Evolutionary conservation across 352 stramenopile genomes (phyloP).

Genomic region (Phytophthora pseudosyringae): DNA sequence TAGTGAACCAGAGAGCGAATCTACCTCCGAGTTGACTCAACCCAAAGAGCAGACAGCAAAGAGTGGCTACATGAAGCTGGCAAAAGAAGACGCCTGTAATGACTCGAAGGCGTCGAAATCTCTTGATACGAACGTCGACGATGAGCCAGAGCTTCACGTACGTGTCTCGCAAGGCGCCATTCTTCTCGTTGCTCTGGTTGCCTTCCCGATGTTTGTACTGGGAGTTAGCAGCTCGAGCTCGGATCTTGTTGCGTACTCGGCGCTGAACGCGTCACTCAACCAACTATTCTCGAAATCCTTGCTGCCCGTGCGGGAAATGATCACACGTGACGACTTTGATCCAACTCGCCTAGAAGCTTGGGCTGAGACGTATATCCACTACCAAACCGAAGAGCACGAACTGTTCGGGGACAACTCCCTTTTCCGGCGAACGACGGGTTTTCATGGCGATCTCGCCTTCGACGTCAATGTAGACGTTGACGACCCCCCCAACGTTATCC

Average conservation of each 20-base stretch:
- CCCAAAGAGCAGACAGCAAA: not conserved
- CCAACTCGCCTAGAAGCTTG: not conserved
- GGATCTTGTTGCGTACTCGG: constrained; percentile 2
- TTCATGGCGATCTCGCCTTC: constrained; percentile 8
- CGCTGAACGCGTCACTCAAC: constrained; percentile 11
- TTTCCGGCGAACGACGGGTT: constrained; percentile 7
- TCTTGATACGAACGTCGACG: too few relatives aligned
- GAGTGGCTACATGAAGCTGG: too few relatives aligned
- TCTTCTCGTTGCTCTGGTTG: constrained; percentile 1
- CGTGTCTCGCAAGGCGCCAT: not conserved
- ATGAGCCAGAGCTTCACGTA: too few relatives aligned
- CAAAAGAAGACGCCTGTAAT: too few relatives aligned
- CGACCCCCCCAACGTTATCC: constrained; percentile 4
- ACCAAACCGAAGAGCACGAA: constrained; percentile 31
- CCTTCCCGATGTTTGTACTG: not conserved
- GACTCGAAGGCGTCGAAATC: too few relatives aligned
- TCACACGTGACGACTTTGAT: not conserved
- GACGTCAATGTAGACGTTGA: constrained; percentile 3
- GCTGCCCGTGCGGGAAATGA: not conserved
- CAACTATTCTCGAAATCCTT: constrained; percentile 2
- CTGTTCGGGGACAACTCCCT: constrained; percentile 1
- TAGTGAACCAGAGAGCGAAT: too few relatives aligned
- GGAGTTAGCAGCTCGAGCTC: not conserved
- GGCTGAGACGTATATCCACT: constrained; percentile 35
- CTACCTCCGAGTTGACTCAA: too few relatives aligned